Evolutionary conservation across 345 rosid genomes (phyloP).

Genomic region (Lagerstroemia speciosa): DNA sequence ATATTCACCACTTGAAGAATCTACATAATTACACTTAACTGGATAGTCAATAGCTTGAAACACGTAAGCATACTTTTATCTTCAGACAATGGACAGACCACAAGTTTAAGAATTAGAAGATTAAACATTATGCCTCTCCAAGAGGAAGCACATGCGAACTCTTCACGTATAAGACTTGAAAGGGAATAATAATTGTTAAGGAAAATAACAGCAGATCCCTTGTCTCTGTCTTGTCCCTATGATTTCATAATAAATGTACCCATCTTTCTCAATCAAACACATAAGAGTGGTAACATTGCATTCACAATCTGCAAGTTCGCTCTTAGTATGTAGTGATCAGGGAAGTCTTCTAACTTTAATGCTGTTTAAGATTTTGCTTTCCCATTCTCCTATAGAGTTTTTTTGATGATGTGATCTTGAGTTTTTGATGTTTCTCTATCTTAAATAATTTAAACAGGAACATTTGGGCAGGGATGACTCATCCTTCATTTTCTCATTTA

Average conservation of each 20-base stretch:
- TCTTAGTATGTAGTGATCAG: background rate
- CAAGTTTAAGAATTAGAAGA: no score
- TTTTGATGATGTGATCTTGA: background rate
- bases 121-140: no score
- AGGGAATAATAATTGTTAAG: background rate
- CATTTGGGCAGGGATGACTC: conserved; percentile 84
- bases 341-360: background rate
- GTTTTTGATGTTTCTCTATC: conserved; percentile 7
- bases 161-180: background rate
- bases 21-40: no score
- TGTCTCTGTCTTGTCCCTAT: background rate
- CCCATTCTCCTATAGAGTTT: background rate
- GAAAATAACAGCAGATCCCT: background rate
- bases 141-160: no score
- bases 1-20: no score
- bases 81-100: no score
- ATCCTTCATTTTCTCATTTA: conserved; percentile 77
- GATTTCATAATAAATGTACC: background rate
- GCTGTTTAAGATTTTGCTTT: background rate
- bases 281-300: background rate
- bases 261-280: background rate
- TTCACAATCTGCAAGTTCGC: background rate
- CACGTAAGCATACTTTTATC: no score
- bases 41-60: no score
- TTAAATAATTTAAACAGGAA: conserved; percentile 39